Percentiles rank a stretch among this genome's conserved stretches.
These are phyloP conservation scores for Linnemannia elongata DNA, from an alignment of 192 early-diverging fungal genomes.

Conservation along the genomic window DNA sequence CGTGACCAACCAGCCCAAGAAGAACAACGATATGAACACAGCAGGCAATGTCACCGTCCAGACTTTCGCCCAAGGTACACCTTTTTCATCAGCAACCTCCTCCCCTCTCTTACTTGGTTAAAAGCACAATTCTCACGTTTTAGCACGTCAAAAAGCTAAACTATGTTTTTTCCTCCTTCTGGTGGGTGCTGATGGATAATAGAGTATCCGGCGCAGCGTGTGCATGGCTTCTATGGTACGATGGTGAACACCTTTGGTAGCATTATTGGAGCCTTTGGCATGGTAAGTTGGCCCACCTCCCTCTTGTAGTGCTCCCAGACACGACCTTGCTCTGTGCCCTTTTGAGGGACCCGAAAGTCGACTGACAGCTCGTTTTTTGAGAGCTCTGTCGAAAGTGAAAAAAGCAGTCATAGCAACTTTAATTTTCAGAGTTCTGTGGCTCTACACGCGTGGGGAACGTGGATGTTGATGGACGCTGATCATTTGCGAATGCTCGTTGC, in stretches of 20 bases:
- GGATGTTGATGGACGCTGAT: too few species aligned
- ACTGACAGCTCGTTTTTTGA: not conserved
- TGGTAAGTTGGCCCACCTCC: constrained; percentile 12
- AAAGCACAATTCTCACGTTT: too few species aligned
- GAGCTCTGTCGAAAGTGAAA: not conserved
- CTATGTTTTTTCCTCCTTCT: not conserved
- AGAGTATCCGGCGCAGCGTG: constrained; percentile 45
- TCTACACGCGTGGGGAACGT: not conserved
- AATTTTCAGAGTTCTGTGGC: not conserved
- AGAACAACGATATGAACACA: constrained; percentile 22
- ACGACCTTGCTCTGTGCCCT: too few species aligned
- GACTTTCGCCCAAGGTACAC: constrained; percentile 30
- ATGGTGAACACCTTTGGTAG: constrained; percentile 49
- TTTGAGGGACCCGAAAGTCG: not conserved
- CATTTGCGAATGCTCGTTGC: too few species aligned
- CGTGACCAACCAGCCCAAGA: constrained; percentile 38
- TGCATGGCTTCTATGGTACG: constrained; percentile 42
- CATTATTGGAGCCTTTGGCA: constrained; percentile 31
- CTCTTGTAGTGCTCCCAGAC: not conserved
- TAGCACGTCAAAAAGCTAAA: not conserved
- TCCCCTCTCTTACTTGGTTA: not conserved
- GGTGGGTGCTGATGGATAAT: not conserved
- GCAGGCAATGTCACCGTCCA: constrained; percentile 27
- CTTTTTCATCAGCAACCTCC: not conserved
- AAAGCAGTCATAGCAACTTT: not conserved